Evolutionary conservation across 192 early-diverging fungal species (phyloP).

Genomic region (Oehlia diaphana): DNA sequence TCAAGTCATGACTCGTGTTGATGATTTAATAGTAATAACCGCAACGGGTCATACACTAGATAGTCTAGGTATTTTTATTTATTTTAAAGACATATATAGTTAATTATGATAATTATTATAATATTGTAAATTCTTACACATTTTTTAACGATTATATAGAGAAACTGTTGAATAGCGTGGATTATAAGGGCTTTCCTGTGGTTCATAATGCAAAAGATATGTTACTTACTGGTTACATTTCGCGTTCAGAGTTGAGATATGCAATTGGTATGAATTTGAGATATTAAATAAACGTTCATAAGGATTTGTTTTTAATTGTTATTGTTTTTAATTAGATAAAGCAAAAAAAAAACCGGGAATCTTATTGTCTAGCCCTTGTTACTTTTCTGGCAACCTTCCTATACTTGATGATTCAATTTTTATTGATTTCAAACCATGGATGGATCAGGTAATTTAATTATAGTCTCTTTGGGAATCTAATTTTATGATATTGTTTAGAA

Average conservation of each 20-base stretch:
- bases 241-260: conserved; percentile 57
- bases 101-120: too few species aligned
- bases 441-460: conserved; percentile 46
- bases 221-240: conserved; percentile 71
- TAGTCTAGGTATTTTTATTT: conserved; percentile 32
- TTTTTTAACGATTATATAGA: conserved; percentile 6
- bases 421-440: conserved; percentile 67
- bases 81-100: neutral
- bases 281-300: neutral
- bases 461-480: neutral
- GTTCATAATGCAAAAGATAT: conserved; percentile 58
- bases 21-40: conserved; percentile 58
- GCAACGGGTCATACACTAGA: conserved; percentile 46
- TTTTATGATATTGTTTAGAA: neutral
- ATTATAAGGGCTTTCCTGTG: conserved; percentile 74
- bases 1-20: conserved; percentile 62
- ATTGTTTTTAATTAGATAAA: conserved; percentile 32
- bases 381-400: conserved; percentile 40
- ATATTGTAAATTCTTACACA: neutral
- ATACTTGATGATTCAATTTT: conserved; percentile 35
- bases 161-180: conserved; percentile 50
- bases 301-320: neutral
- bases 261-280: conserved; percentile 36
- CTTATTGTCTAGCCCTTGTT: conserved; percentile 27
- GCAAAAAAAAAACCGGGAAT: conserved; percentile 35